Conservation (phyloP, 768 basidiomycete species). For the Kwoniella sp. region DNA sequence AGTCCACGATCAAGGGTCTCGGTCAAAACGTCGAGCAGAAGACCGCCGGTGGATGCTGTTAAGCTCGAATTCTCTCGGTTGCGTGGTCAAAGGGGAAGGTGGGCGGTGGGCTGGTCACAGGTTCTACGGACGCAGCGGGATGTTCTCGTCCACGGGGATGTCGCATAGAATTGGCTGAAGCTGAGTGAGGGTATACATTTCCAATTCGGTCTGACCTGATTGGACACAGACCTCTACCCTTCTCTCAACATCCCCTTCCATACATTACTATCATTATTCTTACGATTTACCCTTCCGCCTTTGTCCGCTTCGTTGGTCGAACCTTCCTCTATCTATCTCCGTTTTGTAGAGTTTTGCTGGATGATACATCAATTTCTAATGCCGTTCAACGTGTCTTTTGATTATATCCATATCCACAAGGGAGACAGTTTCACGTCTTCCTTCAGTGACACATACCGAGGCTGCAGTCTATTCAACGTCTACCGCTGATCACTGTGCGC, state of each 20-base stretch:
- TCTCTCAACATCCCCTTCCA: not conserved
- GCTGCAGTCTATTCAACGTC: too few species aligned
- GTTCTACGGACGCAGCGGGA: too few species aligned
- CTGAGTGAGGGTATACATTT: not conserved
- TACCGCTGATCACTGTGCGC: too few species aligned
- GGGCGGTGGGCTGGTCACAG: too few species aligned
- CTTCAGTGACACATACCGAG: too few species aligned
- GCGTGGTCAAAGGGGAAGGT: not conserved
- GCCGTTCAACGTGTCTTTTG: too few species aligned
- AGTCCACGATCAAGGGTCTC: slow-evolving; percentile 53
- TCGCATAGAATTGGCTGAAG: not conserved
- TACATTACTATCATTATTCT: not conserved
- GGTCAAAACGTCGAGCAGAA: slow-evolving; percentile 56
- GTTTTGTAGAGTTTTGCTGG: slow-evolving; percentile 6
- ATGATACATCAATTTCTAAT: slow-evolving; percentile 9
- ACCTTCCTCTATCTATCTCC: not conserved
- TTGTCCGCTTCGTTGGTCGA: not conserved
- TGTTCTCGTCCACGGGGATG: not conserved
- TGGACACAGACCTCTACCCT: not conserved
- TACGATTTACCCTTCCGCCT: not conserved
- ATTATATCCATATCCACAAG: too few species aligned
- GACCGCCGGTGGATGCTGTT: slow-evolving; percentile 55
- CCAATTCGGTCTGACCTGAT: not conserved
- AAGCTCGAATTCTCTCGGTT: not conserved
- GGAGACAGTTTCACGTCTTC: too few species aligned